Evolutionary conservation across 352 stramenopile genomes (phyloP), one percentile per base, ranked within the genome.

Genomic region (Phytophthora colocasiae): DNA sequence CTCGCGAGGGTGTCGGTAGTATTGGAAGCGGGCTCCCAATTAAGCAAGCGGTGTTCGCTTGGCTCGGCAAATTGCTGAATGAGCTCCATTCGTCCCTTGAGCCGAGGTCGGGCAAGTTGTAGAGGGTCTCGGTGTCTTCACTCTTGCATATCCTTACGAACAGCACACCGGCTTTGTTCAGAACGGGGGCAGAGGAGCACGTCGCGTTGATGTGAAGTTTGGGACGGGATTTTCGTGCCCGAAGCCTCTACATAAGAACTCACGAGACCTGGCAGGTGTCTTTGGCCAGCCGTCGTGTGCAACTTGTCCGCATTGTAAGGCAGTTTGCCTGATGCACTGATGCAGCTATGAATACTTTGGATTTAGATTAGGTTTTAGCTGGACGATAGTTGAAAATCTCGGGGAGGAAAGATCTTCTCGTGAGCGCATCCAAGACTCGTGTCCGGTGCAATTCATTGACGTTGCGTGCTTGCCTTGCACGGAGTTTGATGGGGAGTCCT

Each of bases 1-100:
- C 27, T 58, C 36, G 50, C 34, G 40, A 44, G 57, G 22, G 36
- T 38, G 38, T 19, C 34, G 6, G 60, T 60, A 40, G 47, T 74
- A 74, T 74, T 74, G 66, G 40, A 74, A 54, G 49, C 34, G 9
- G 40, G 49, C 46, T 56, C 46, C 47, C 66, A 69, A 74, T 74
- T 50, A 62, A 55, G 58, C 34, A 67, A 62, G 56, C 22, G 38
- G 15, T 36, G 34, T 71, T 64, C 14, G 69, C 38, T 52, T 22
- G 45, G 48, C 46, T 65, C 41, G 66, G 61, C 62, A 66, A 78
- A 63, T 78, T 75, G 55, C 47, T 58, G 48, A 78, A 75, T 78
- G 71, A 75, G 44, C 55, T 69, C 31, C 4, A 41, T 32, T 9
- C 15, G 49, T 26, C 12, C 22, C n/a, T 39, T 60, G 40, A 19